phyloP scores from a whole-genome alignment of 331 rosid genomes.

The Malus hybrid region DNA sequence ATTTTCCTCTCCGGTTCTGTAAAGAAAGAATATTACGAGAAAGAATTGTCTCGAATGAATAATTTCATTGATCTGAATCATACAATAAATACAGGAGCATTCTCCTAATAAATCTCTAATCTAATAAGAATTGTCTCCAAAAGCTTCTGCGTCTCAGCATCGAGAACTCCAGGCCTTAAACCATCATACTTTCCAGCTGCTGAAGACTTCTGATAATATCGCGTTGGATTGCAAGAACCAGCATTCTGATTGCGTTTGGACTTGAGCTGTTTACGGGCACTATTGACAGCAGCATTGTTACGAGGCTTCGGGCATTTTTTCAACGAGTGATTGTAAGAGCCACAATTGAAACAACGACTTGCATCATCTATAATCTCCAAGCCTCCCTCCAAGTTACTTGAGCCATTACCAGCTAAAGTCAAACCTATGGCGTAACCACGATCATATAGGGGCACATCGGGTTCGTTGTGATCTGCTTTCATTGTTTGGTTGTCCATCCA shows the following conservation, averaged over 20 bases:
- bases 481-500: constrained; percentile 77
- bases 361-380: constrained; percentile 59
- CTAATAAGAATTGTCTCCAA: constrained; percentile 19
- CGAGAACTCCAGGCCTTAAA: constrained; percentile 84
- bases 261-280: constrained; percentile 70
- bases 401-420: constrained; percentile 48
- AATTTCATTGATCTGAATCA: too few species aligned
- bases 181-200: constrained; percentile 74
- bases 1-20: constrained; percentile 37
- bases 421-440: constrained; percentile 85
- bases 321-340: constrained; percentile 78
- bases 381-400: constrained; percentile 63
- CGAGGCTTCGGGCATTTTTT: constrained; percentile 79
- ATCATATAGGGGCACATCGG: constrained; percentile 75
- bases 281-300: constrained; percentile 60
- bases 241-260: constrained; percentile 52
- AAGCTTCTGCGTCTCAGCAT: constrained; percentile 60
- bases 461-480: constrained; percentile 34
- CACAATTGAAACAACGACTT: constrained; percentile 89
- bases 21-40: too few species aligned
- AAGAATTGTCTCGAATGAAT: too few species aligned
- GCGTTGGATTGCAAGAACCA: constrained; percentile 62
- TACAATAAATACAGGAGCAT: too few species aligned
- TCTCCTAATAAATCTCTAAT: too few species aligned
- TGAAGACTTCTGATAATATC: constrained; percentile 74